Evolutionary conservation across 768 basidiomycete species (phyloP).

Genomic region (Austroboletus eburneus): DNA sequence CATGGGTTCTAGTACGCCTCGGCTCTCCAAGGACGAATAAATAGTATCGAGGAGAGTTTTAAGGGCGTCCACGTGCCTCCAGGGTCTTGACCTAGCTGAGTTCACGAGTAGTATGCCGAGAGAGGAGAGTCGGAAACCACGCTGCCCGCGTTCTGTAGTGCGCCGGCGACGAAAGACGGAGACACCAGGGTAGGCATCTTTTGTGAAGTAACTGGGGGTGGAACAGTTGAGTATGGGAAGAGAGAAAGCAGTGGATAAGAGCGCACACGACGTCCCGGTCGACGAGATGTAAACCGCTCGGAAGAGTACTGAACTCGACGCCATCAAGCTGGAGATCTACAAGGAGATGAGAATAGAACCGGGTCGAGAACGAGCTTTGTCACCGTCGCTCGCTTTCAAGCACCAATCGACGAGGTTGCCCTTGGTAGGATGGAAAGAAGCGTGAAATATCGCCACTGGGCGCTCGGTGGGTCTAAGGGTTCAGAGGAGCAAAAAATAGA

Average conservation of each 20-base stretch:
- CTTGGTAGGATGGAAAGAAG: slow-evolving; percentile 79
- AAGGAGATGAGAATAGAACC: not conserved
- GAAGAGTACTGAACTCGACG: slow-evolving; percentile 77
- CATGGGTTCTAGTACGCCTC: slow-evolving; percentile 44
- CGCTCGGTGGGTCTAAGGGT: not conserved
- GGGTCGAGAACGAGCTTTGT: slow-evolving; percentile 9
- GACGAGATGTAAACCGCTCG: slow-evolving; percentile 77
- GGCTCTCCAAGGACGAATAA: slow-evolving; percentile 46
- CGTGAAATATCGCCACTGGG: slow-evolving; percentile 77
- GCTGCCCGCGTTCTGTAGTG: slow-evolving; percentile 67
- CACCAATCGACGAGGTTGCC: slow-evolving; percentile 82
- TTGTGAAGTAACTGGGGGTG: slow-evolving; percentile 61
- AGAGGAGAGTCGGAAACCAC: slow-evolving; percentile 77
- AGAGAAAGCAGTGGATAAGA: not conserved
- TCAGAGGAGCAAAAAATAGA: not conserved
- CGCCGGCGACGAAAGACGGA: slow-evolving; percentile 68
- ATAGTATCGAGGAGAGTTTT: slow-evolving; percentile 55
- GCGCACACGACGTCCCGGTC: slow-evolving; percentile 77
- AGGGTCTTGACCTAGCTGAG: slow-evolving; percentile 65
- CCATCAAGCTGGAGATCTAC: slow-evolving; percentile 63
- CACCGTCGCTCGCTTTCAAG: slow-evolving; percentile 65
- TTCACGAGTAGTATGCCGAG: slow-evolving; percentile 69
- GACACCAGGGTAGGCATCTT: slow-evolving; percentile 64
- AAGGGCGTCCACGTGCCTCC: slow-evolving; percentile 64
- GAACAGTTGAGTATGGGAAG: slow-evolving; percentile 7